Evolutionary conservation across 2,329 filamentous ascomycete genomes (phyloP).

Genomic region (Amesomyces nigricolor): DNA sequence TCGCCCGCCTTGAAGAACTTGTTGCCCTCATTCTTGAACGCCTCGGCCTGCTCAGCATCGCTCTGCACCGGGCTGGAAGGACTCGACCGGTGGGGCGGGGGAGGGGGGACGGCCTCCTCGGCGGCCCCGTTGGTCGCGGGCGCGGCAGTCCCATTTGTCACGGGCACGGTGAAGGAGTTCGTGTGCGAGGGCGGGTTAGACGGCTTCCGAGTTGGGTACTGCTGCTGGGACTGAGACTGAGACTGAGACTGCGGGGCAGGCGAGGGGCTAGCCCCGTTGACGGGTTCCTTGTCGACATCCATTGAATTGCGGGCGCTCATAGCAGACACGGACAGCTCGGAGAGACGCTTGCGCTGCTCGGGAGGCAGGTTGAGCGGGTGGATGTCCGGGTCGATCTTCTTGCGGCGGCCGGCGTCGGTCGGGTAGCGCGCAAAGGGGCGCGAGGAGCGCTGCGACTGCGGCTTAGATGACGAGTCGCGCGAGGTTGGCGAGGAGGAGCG

Average conservation of each 20-base stretch:
- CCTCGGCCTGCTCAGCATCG: constrained; percentile 71
- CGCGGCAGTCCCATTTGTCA: constrained; percentile 38
- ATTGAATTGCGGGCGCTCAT: constrained; percentile 62
- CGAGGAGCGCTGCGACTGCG: constrained; percentile 27
- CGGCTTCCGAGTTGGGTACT: constrained; percentile 32
- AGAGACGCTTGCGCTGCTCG: constrained; percentile 76
- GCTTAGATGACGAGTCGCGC: constrained; percentile 30
- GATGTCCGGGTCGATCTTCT: constrained; percentile 60
- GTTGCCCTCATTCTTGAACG: constrained; percentile 88
- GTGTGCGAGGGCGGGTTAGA: constrained; percentile 31
- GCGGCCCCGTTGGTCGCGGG: constrained; percentile 35
- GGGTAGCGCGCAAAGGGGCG: constrained; percentile 43
- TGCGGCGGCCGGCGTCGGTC: constrained; percentile 42
- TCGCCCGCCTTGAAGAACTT: constrained; percentile 95
- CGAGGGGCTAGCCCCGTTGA: constrained; percentile 43
- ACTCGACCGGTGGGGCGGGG: constrained; percentile 66
- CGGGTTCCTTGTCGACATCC: constrained; percentile 67
- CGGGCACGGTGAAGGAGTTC: constrained; percentile 46
- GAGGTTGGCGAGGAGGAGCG: constrained; percentile 29
- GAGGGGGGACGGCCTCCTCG: constrained; percentile 53
- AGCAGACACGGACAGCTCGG: constrained; percentile 61
- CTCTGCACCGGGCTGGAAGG: constrained; percentile 52
- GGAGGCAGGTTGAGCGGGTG: constrained; percentile 89
- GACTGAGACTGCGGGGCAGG: constrained; percentile 44
- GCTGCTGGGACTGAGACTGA: constrained; percentile 37